These are phyloP conservation scores for Capronia americana DNA, from an alignment of 2,329 filamentous ascomycete species.

Conservation along the genomic window DNA sequence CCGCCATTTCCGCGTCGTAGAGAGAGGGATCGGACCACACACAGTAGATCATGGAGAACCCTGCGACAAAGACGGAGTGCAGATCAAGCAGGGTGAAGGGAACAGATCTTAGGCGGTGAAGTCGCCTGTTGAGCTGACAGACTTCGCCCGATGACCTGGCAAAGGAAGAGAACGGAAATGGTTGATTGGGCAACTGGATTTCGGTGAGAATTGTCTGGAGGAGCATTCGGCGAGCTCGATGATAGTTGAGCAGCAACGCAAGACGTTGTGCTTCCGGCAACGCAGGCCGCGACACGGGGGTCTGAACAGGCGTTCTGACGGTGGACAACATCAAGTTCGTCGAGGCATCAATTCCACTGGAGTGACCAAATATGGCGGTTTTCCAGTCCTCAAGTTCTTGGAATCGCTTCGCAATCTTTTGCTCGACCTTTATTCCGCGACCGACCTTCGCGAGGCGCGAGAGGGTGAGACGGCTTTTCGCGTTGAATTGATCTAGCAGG, in stretches of 20 bases:
- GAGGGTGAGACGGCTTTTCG: constrained; percentile 21
- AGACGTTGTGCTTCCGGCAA: constrained; percentile 20
- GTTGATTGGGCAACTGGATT: constrained; percentile 5
- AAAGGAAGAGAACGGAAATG: constrained; percentile 22
- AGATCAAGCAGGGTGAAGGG: constrained; percentile 27
- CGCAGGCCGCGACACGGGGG: constrained; percentile 6
- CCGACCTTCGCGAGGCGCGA: constrained; percentile 9
- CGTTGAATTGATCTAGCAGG: constrained; percentile 21
- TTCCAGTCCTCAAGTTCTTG: constrained; percentile 26
- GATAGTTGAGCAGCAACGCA: constrained; percentile 24
- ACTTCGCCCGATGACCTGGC: constrained; percentile 22
- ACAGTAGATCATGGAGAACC: constrained; percentile 24
- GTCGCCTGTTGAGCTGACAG: constrained; percentile 26
- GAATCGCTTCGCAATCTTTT: constrained; percentile 24
- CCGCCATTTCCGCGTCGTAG: constrained; percentile 24
- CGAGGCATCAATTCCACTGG: not conserved
- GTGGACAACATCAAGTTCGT: constrained; percentile 15
- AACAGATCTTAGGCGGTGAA: constrained; percentile 20
- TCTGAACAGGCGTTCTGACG: constrained; percentile 12
- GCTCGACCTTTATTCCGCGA: constrained; percentile 10
- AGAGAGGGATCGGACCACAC: constrained; percentile 16
- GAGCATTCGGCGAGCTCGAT: constrained; percentile 19
- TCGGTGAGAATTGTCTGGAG: constrained; percentile 26
- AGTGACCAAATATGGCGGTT: constrained; percentile 13
- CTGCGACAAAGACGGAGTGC: constrained; percentile 26